Percentiles rank a stretch among this genome's conserved stretches.
Evolutionary conservation across 352 stramenopile genomes (phyloP).

Genomic region (Pythium diclinum): DNA sequence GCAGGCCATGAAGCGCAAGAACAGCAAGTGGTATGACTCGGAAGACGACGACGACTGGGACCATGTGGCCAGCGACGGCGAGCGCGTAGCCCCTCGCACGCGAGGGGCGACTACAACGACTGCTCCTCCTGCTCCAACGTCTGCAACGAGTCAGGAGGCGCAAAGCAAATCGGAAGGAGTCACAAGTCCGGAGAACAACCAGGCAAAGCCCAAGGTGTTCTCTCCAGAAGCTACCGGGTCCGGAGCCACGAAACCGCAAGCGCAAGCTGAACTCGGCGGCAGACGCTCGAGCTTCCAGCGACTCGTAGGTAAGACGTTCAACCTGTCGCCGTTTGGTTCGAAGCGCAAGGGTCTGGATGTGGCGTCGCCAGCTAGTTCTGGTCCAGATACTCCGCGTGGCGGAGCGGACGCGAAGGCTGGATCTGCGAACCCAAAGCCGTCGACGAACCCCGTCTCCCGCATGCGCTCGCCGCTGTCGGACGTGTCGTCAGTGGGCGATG

Average conservation of each 20-base stretch:
- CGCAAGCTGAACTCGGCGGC: slow-evolving; percentile 8
- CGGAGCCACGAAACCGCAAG: background rate
- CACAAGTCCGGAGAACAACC: background rate
- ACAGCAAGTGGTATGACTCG: slow-evolving; percentile 29
- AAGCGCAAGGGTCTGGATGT: slow-evolving; percentile 34
- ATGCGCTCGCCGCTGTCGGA: slow-evolving; percentile 23
- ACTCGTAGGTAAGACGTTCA: slow-evolving; percentile 61
- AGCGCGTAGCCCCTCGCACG: background rate
- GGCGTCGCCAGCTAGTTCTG: slow-evolving; percentile 12
- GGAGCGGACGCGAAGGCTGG: background rate
- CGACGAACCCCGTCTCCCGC: background rate
- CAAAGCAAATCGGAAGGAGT: background rate
- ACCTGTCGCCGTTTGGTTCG: slow-evolving; percentile 56
- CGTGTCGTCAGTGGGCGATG: slow-evolving; percentile 11
- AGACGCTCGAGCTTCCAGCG: slow-evolving; percentile 62
- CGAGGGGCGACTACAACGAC: background rate
- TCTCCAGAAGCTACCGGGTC: background rate
- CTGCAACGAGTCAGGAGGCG: background rate
- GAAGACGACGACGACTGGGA: slow-evolving; percentile 25
- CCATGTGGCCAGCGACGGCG: slow-evolving; percentile 17
- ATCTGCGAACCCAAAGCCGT: background rate
- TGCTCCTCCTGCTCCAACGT: background rate
- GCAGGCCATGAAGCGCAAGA: slow-evolving; percentile 21
- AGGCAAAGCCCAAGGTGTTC: slow-evolving; percentile 4
- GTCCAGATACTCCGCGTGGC: slow-evolving; percentile 11